phyloP scores from a whole-genome alignment of 2,329 filamentous ascomycete genomes.

The Aureobasidium pullulans region DNA sequence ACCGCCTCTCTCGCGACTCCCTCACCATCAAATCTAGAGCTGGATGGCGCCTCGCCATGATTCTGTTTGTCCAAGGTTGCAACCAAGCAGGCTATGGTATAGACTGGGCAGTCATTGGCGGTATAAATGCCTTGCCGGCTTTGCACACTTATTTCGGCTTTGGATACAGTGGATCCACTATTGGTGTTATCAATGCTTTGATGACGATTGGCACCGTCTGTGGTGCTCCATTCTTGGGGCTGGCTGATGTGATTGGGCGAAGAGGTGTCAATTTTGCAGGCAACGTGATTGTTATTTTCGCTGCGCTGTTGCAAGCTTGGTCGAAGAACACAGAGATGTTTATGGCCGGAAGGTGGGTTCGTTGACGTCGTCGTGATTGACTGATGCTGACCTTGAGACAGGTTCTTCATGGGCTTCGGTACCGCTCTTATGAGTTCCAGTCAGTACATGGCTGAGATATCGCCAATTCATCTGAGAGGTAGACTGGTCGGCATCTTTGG shows the following conservation, averaged over 20 bases:
- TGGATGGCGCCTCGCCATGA: conserved; percentile 34
- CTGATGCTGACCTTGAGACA: background rate
- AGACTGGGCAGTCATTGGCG: conserved; percentile 44
- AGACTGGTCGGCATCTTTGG: conserved; percentile 42
- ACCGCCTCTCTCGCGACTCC: conserved; percentile 35
- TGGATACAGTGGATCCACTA: conserved; percentile 32
- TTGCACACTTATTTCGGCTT: conserved; percentile 42
- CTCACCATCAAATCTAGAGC: conserved; percentile 35
- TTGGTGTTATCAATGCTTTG: conserved; percentile 40
- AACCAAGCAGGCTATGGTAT: conserved; percentile 43
- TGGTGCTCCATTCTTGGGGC: conserved; percentile 43
- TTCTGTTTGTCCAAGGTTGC: conserved; percentile 42
- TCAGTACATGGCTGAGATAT: conserved; percentile 34
- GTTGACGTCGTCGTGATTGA: no score
- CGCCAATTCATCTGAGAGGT: conserved; percentile 30
- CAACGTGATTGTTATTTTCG: conserved; percentile 39
- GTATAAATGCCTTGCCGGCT: conserved; percentile 36
- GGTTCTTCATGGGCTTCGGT: conserved; percentile 33
- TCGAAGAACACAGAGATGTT: conserved; percentile 27
- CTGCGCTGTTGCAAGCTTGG: conserved; percentile 33
- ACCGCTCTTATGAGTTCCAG: conserved; percentile 32
- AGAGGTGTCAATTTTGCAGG: conserved; percentile 43
- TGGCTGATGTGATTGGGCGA: conserved; percentile 46
- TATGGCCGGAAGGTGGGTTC: conserved; percentile 26
- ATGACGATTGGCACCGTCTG: conserved; percentile 42